A percentile compares a stretch with the other conserved stretches of the same genome.
These are phyloP conservation scores for Tulasnella sp. DNA, from an alignment of 768 basidiomycete genomes.

Conservation along the genomic window DNA sequence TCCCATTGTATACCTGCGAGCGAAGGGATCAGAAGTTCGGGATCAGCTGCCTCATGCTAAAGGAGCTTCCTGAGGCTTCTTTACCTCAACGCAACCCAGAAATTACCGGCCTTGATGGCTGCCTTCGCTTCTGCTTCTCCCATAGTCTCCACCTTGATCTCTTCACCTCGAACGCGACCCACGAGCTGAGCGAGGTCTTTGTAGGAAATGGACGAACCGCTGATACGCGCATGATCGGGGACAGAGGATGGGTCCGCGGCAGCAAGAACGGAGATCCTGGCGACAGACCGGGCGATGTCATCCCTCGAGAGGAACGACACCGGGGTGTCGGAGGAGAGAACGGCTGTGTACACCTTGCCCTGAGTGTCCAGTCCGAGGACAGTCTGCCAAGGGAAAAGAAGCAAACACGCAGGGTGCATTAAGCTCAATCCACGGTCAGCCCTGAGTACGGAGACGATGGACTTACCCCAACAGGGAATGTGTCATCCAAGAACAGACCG, in stretches of 20 bases:
- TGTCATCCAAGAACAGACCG: neutral
- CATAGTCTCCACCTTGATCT: neutral
- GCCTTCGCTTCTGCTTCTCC: neutral
- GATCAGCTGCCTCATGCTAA: constrained; percentile 28
- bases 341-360: neutral
- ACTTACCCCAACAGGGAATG: neutral
- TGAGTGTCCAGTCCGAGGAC: neutral
- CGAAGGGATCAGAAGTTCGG: constrained; percentile 9
- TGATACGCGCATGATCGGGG: neutral
- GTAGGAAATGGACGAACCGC: neutral
- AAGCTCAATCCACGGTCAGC: neutral
- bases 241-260: constrained; percentile 5
- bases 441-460: neutral
- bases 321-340: neutral
- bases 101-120: neutral
- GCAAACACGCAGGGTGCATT: neutral
- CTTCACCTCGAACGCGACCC: neutral
- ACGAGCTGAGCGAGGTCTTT: constrained; percentile 8
- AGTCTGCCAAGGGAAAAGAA: neutral
- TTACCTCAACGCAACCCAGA: neutral
- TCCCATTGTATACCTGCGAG: constrained; percentile 28
- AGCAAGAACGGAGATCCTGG: neutral
- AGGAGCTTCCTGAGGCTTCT: constrained; percentile 24
- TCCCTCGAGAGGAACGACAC: constrained; percentile 5
- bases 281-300: constrained; percentile 7